phyloP scores from a whole-genome alignment of 306 rosid species.

The Cercis canadensis region DNA sequence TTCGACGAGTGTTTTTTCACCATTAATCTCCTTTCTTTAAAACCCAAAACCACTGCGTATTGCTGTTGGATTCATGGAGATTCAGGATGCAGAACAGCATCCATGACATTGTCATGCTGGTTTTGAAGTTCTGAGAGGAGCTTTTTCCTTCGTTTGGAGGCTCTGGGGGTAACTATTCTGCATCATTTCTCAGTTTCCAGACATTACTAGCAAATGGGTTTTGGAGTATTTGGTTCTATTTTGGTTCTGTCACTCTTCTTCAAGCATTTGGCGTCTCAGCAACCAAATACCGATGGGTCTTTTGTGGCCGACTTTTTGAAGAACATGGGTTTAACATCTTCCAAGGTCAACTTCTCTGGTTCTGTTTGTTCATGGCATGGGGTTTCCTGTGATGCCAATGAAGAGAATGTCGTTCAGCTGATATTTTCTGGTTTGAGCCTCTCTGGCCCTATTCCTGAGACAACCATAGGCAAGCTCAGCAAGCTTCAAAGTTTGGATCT shows the following conservation, averaged over 20 bases:
- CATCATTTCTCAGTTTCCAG: constrained; percentile 31
- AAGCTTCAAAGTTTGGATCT: constrained; percentile 81
- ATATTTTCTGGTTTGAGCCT: constrained; percentile 65
- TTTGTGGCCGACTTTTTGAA: constrained; percentile 72
- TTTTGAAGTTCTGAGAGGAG: constrained; percentile 42
- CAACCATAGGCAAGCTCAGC: constrained; percentile 80
- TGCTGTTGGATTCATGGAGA: constrained; percentile 34
- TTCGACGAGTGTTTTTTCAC: constrained; percentile 17
- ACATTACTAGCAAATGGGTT: constrained; percentile 62
- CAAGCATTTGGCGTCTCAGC: constrained; percentile 72
- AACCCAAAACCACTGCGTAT: neutral
- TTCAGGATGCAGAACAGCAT: constrained; percentile 43
- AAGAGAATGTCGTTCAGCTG: constrained; percentile 54
- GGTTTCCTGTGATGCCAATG: constrained; percentile 65
- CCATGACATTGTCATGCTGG: constrained; percentile 40
- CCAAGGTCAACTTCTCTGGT: constrained; percentile 63
- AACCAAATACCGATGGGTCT: constrained; percentile 83
- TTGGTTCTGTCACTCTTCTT: constrained; percentile 66
- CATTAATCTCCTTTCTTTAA: neutral
- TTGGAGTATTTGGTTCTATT: constrained; percentile 62
- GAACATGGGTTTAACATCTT: constrained; percentile 55
- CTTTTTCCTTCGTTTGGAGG: constrained; percentile 36
- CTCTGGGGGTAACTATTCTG: constrained; percentile 36
- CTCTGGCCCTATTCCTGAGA: constrained; percentile 80
- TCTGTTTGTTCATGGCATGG: constrained; percentile 85